Evolutionary conservation across 371 early-diverging fungal genomes (phyloP), one percentile per base, ranked within the genome.

Genomic region (Lichtheimia ramosa): DNA sequence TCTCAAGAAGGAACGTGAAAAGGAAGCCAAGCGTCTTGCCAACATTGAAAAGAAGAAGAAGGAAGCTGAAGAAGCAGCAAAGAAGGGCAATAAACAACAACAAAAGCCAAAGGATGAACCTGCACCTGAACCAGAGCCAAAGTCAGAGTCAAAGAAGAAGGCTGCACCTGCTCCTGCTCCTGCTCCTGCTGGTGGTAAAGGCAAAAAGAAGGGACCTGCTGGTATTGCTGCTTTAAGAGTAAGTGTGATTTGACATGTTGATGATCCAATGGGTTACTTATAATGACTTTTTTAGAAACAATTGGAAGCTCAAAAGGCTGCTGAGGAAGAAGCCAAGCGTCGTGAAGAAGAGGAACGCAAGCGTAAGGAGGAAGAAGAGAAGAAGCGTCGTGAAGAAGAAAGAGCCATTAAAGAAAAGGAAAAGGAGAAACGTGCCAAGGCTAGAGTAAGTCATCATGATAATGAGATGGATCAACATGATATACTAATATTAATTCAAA

Each of bases 1-100:
- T 56, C 58, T 82, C 13, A 82, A 80, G 62, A 81, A 83, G 66
- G 83, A 84, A 58, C 77, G 73, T 41, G 70, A 63, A 20, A 77
- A 75, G 60, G 79, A 81, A 69, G 79, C 77, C 20, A 80, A 80
- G 39, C 74, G 79, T 54, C 62, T 77, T 53, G 81, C 81, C 41
- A 78, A 75, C 27, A 56, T 72, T 5, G 78, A 79, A 58, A 77
- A 79, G 73, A 75, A 72, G 62, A 62, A 68, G 24, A 56, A 73
- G 55, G 69, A 76, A 48, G 46, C 46, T 16, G 46, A 46, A 16
- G 46, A 46, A 46, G 70, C 68, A 24, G 77, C 46, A 46, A 46
- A 46, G n/a, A 21, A 21, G n/a, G 18, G 21, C 21, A 46, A 46
- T 21, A 2, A 18, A 18, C 16, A 43, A 13, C 73, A 77, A 56